Base-by-base conservation (phyloP, 2,329 filamentous ascomycete species). In the Hawksworthiomyces lignivorus region DNA sequence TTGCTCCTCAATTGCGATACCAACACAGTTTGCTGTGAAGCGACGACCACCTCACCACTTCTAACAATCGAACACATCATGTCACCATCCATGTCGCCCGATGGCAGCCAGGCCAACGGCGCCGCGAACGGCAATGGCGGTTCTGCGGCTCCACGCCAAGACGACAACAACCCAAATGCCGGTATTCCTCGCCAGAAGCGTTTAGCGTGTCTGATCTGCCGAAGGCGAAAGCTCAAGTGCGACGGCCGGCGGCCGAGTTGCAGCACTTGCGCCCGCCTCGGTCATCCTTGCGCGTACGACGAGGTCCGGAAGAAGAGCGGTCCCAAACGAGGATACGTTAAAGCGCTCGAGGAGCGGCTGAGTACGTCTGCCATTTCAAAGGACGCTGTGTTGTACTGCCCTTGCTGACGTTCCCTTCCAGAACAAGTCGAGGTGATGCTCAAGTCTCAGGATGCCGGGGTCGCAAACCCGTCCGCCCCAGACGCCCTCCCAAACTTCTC, bases 241-340 rank as follows among this genome's bases (percentile, higher is more conserved):
- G 89, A 96, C 60, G 88, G 88, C 28, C 68, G 75, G 40, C 81
- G 84, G 49, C 89, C 89, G 18, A 87, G 84, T 52, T 95, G 89
- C 59, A 87, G 84, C 54, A 95, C 88, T 20, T 96, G 89, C 62
- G 80, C 84, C 24, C 74, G 89, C n/a, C 68, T 95, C 38, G 82
- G 85, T 32, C 89, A 96, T 62, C 77, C 82, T 42, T 95, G 89
- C 65, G 81, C 84, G 47, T 95, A 95, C 58, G 88, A 95, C 58
- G 88, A 95, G 66, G 83, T 90, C 54, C 78, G 89, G 59, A 86
- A 87, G 65, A 95, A 95, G 76, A 94, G 88, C 60, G 89, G 89
- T 3, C 89, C 89, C 3, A 95, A 95, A 69, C 76, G 89, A 58
- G 89, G 89, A 54, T 95, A 96, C 59, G 89, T 95, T 48, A 95